These are phyloP conservation scores for Acarospora socialis DNA, from an alignment of 2,329 filamentous ascomycete species.

Conservation along the genomic window DNA sequence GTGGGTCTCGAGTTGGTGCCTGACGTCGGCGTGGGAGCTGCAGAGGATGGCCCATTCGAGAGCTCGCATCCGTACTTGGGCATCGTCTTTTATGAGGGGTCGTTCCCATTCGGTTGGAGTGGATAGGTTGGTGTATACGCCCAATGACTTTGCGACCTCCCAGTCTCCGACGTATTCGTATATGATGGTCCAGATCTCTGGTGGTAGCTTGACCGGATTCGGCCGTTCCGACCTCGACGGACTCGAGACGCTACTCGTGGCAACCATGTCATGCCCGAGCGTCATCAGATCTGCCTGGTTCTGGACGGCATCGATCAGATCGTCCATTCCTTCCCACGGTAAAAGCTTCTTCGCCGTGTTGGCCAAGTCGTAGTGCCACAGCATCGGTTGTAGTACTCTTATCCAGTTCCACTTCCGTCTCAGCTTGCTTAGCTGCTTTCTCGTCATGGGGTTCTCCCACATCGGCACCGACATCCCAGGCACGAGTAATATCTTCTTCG, in stretches of 20 bases:
- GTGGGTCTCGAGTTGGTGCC: slow-evolving; percentile 52
- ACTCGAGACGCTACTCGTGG: slow-evolving; percentile 19
- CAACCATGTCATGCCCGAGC: slow-evolving; percentile 55
- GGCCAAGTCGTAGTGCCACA: slow-evolving; percentile 61
- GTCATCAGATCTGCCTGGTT: slow-evolving; percentile 64
- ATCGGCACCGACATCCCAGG: slow-evolving; percentile 80
- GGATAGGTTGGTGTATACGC: slow-evolving; percentile 63
- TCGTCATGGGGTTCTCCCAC: slow-evolving; percentile 84
- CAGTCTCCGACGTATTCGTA: slow-evolving; percentile 76
- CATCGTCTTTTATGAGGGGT: slow-evolving; percentile 47
- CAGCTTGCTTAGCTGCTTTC: slow-evolving; percentile 74
- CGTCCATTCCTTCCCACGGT: slow-evolving; percentile 51
- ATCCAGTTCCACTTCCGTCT: slow-evolving; percentile 78
- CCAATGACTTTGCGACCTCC: slow-evolving; percentile 72
- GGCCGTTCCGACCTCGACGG: slow-evolving; percentile 9
- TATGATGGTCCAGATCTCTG: slow-evolving; percentile 81
- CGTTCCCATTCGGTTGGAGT: slow-evolving; percentile 59
- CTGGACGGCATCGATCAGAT: slow-evolving; percentile 59
- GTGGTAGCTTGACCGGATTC: slow-evolving; percentile 44
- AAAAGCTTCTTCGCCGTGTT: slow-evolving; percentile 21
- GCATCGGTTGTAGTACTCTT: slow-evolving; percentile 61
- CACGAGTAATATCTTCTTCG: slow-evolving; percentile 71
- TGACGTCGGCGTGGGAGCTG: slow-evolving; percentile 54
- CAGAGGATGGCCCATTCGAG: slow-evolving; percentile 77
- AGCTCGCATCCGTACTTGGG: slow-evolving; percentile 59